These are phyloP conservation scores for Tuber microsphaerosporum DNA, from an alignment of 495 filamentous ascomycete genomes.

Conservation along the genomic window DNA sequence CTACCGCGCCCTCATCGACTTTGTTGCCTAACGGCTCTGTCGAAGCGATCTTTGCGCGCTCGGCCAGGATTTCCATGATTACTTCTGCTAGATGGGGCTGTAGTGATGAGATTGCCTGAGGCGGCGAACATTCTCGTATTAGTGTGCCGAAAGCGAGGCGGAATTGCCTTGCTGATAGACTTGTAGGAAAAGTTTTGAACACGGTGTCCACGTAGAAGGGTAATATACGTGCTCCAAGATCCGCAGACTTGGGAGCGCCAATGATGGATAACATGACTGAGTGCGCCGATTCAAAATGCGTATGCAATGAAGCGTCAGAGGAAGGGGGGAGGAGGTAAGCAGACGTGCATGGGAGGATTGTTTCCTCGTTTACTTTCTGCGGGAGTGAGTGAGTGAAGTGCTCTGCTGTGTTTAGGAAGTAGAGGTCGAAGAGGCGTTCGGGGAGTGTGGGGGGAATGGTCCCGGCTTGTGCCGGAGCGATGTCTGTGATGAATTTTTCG, in stretches of 20 bases:
- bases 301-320: slow-evolving; percentile 53
- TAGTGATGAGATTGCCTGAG: slow-evolving; percentile 60
- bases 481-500: slow-evolving; percentile 62
- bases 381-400: slow-evolving; percentile 70
- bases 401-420: slow-evolving; percentile 84
- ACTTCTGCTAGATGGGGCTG: slow-evolving; percentile 71
- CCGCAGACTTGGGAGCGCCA: slow-evolving; percentile 66
- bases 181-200: slow-evolving; percentile 73
- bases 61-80: slow-evolving; percentile 71
- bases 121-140: slow-evolving; percentile 76
- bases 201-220: slow-evolving; percentile 82
- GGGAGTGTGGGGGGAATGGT: slow-evolving; percentile 67
- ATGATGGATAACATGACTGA: slow-evolving; percentile 75
- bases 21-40: slow-evolving; percentile 44
- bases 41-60: slow-evolving; percentile 56
- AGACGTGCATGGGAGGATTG: slow-evolving; percentile 65
- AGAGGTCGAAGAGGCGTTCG: slow-evolving; percentile 74
- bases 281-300: slow-evolving; percentile 79
- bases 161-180: slow-evolving; percentile 83
- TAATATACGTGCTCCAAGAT: slow-evolving; percentile 62
- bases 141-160: slow-evolving; percentile 86
- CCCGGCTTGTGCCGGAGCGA: slow-evolving; percentile 53
- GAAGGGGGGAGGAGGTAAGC: slow-evolving; percentile 68
- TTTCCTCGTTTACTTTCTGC: slow-evolving; percentile 57
- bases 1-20: slow-evolving; percentile 35